Evolutionary conservation across 768 basidiomycete genomes (phyloP).

Genomic region (Amanita rubescens): DNA sequence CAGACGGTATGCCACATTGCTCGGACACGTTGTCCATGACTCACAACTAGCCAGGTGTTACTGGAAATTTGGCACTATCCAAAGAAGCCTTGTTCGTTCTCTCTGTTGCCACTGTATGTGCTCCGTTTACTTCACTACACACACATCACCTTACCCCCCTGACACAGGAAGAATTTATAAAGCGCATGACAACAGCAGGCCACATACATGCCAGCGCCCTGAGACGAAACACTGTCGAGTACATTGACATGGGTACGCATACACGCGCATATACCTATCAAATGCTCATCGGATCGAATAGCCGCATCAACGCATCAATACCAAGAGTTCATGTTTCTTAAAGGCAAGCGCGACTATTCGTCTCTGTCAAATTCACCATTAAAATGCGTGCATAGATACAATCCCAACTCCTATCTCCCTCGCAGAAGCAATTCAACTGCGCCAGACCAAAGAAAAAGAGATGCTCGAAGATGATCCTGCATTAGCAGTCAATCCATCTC

Average conservation of each 20-base stretch:
- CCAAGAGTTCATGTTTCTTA: constrained; percentile 67
- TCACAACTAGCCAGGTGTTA: constrained; percentile 37
- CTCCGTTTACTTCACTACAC: background rate
- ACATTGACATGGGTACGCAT: constrained; percentile 68
- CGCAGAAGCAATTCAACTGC: constrained; percentile 49
- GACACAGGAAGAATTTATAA: constrained; percentile 78
- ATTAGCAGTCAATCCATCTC: constrained; percentile 25
- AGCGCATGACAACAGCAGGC: constrained; percentile 63
- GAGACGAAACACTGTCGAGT: constrained; percentile 51
- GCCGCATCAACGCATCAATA: constrained; percentile 54
- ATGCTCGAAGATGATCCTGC: constrained; percentile 56
- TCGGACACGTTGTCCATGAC: constrained; percentile 1
- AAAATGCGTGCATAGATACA: constrained; percentile 41
- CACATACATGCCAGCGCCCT: constrained; percentile 56
- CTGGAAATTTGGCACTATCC: constrained; percentile 58
- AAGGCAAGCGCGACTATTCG: constrained; percentile 32
- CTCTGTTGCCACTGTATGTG: constrained; percentile 65
- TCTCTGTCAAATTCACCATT: background rate
- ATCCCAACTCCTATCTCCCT: constrained; percentile 58
- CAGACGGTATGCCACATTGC: constrained; percentile 48
- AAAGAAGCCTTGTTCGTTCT: constrained; percentile 71
- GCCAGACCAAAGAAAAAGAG: constrained; percentile 44
- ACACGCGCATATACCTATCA: background rate
- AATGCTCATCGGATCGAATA: constrained; percentile 17
- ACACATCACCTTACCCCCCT: constrained; percentile 8